These are phyloP conservation scores for Cryptococcus hybrid DNA, from an alignment of 1,284 basidiomycete species.

Conservation along the genomic window DNA sequence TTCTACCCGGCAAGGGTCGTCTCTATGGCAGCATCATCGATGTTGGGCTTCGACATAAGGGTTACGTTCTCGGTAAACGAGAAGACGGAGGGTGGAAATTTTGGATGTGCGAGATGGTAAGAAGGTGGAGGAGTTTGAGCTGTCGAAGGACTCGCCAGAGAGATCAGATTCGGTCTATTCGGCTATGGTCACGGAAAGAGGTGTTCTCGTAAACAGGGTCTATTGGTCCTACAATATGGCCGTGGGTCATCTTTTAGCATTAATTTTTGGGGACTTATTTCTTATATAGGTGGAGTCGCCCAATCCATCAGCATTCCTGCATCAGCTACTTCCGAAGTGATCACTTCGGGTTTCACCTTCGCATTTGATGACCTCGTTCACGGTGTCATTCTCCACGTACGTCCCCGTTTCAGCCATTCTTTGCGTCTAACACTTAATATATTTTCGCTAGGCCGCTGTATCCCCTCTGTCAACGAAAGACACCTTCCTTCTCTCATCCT, in stretches of 20 bases:
- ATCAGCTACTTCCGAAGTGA: conserved; percentile 10
- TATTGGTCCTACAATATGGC: conserved; percentile 63
- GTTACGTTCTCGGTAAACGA: conserved; percentile 51
- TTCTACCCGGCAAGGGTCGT: conserved; percentile 43
- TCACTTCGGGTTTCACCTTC: conserved; percentile 61
- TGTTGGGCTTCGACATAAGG: conserved; percentile 33
- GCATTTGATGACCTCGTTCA: conserved; percentile 68
- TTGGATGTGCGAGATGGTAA: conserved; percentile 55
- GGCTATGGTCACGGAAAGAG: conserved; percentile 12
- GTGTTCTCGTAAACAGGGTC: conserved; percentile 59
- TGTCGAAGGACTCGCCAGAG: conserved; percentile 49
- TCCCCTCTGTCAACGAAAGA: conserved; percentile 12
- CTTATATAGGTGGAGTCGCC: conserved; percentile 15
- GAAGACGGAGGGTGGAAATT: conserved; percentile 53
- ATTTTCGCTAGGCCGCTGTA: conserved; percentile 20
- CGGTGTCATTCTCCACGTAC: conserved; percentile 69
- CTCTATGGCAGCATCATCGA: conserved; percentile 31
- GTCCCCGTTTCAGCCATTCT: conserved; percentile 22
- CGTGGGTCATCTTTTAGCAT: neutral
- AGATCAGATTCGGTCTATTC: conserved; percentile 56
- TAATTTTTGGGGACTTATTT: neutral
- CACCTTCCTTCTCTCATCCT: conserved; percentile 51
- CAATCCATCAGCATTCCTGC: conserved; percentile 15
- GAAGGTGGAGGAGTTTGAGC: conserved; percentile 60
- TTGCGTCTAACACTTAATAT: neutral